These are phyloP conservation scores for Skeletonema menzelii DNA, from an alignment of 108 stramenopile genomes.

Conservation along the genomic window DNA sequence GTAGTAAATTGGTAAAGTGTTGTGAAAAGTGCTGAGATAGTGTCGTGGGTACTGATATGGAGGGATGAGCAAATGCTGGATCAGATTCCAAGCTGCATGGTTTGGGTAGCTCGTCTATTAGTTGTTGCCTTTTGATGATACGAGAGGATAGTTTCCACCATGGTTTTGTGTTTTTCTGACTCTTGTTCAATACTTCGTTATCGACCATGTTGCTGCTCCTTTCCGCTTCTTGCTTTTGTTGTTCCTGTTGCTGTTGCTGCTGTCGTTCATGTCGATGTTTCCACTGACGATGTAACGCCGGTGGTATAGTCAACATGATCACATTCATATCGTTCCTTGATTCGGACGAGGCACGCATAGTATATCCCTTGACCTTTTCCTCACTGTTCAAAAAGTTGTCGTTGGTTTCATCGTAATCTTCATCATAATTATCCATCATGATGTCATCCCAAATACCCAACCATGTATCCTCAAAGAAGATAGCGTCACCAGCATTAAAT, in stretches of 20 bases:
- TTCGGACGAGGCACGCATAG: constrained; percentile 30
- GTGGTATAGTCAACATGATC: constrained; percentile 34
- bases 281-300: constrained; percentile 41
- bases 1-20: constrained; percentile 28
- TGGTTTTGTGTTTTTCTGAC: background rate
- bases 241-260: background rate
- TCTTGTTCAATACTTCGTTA: too few species aligned
- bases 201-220: too few species aligned
- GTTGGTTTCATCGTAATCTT: background rate
- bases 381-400: background rate
- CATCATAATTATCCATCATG: background rate
- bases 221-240: background rate
- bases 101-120: constrained; percentile 5
- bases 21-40: constrained; percentile 38
- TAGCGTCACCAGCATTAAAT: constrained; percentile 40
- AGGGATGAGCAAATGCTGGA: constrained; percentile 34
- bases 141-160: constrained; percentile 29
- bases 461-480: constrained; percentile 49
- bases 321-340: constrained; percentile 31
- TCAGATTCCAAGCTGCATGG: constrained; percentile 46
- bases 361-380: constrained; percentile 30
- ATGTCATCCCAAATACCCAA: constrained; percentile 29
- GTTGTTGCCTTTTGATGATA: background rate
- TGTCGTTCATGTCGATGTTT: constrained; percentile 20
- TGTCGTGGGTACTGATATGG: constrained; percentile 22